These are phyloP conservation scores for Colletotrichum sp. DNA, from an alignment of 2,329 filamentous ascomycete genomes.

Conservation along the genomic window DNA sequence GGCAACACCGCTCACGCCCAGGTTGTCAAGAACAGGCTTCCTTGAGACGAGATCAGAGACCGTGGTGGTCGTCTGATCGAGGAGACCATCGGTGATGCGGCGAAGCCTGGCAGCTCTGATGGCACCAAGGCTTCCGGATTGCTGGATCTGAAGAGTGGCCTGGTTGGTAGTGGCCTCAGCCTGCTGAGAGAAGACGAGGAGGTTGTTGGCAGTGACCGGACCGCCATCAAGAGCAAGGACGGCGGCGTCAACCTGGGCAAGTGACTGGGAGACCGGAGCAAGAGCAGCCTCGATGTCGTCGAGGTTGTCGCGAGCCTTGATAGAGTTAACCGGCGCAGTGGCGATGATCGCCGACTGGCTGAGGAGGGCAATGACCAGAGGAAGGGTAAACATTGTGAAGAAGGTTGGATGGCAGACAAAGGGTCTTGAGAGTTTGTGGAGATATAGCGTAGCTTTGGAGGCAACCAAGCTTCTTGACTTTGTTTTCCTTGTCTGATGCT, in stretches of 20 bases:
- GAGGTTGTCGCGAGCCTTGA: background rate
- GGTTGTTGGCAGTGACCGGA: slow-evolving; percentile 13
- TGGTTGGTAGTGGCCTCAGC: slow-evolving; percentile 19
- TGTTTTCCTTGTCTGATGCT: slow-evolving; percentile 17
- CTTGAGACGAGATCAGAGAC: slow-evolving; percentile 25
- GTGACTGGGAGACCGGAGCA: background rate
- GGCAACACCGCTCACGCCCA: slow-evolving; percentile 28
- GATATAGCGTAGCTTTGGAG: background rate
- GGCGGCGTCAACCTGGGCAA: slow-evolving; percentile 4
- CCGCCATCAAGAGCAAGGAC: slow-evolving; percentile 8
- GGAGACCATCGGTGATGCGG: slow-evolving; percentile 23
- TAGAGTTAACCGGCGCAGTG: background rate
- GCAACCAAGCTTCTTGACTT: slow-evolving; percentile 8
- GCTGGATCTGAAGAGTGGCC: slow-evolving; percentile 29
- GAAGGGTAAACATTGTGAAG: background rate
- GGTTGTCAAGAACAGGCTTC: slow-evolving; percentile 29
- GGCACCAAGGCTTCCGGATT: slow-evolving; percentile 22
- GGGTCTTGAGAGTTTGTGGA: background rate
- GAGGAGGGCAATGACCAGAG: slow-evolving; percentile 7
- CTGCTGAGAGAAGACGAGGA: slow-evolving; percentile 10
- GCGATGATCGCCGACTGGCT: slow-evolving; percentile 6
- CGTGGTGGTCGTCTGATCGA: slow-evolving; percentile 25
- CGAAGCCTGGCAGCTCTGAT: slow-evolving; percentile 24
- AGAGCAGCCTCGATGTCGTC: slow-evolving; percentile 8
- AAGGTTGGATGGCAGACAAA: background rate